Base-by-base conservation (phyloP, 202 grass and related monocot genomes). In the Brachypodium distachyon region DNA sequence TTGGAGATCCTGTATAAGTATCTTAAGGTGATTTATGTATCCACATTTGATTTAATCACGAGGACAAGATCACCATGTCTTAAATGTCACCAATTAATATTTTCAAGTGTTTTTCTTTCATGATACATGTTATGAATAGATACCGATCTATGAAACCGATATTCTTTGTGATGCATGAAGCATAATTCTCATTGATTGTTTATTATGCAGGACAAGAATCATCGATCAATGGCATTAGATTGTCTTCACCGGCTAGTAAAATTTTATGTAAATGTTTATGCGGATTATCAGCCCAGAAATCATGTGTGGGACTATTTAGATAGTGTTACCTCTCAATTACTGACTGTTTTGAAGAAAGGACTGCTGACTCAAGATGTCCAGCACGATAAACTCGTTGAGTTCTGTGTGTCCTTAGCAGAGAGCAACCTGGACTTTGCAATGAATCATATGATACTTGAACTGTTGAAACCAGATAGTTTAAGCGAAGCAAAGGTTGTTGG, bases 401-500 rank as follows among this genome's bases (percentile, higher is more conserved):
- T 98, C 65, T 95, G 96, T 88, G 91, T 90, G 66, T 95, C 91
- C 73, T 84, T 98, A 80, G 80, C 96, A 52, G 91, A 87, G 69
- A 92, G 82, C 74, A 89, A 98, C 74, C 87, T 98, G 31, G 89
- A 95, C 82, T 98, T 98, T 77, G 84, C 89, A 36, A 98, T 98
- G 96, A 98, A 89, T 63, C 96, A 98, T 84, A 95, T 98, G 91
- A 88, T 98, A 82, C 83, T 98, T 43, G 96, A 98, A 84, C 84
- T 98, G 72, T 73, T 98, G 27, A 98, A 95, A 87, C 55, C 76
- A 78, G 96, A 98, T 86, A 92, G 87, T 82, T 85, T 84, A 52
- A 95, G 91, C 84, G 96, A 98, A 86, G 96, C 96, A 73, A 98
- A 95, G 80, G 96, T 98, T 79, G 85, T 98, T 80, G 96, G 96